Conservation (phyloP, 2,329 filamentous ascomycete species). For the Colletotrichum orbiculare region DNA sequence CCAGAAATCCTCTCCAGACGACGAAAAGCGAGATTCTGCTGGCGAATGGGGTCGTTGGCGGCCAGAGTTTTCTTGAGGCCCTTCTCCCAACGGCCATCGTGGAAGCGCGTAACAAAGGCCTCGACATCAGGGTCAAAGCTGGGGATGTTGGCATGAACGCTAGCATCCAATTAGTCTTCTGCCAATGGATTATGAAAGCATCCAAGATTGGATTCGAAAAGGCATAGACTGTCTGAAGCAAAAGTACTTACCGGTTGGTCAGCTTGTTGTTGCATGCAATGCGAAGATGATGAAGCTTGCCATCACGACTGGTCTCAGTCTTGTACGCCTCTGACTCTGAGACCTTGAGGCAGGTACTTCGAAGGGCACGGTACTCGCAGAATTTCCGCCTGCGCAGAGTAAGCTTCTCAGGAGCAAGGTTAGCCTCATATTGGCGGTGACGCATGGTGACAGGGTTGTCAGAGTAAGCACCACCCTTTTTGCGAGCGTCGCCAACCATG, state of each 20-base stretch:
- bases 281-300: conserved; percentile 9
- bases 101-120: conserved; percentile 8
- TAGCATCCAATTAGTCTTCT: conserved; percentile 1
- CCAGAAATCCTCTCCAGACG: no score
- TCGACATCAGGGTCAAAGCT: background rate
- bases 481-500: conserved; percentile 11
- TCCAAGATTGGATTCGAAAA: background rate
- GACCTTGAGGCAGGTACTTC: conserved; percentile 2
- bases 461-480: conserved; percentile 19
- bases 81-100: conserved; percentile 18
- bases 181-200: background rate
- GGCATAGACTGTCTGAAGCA: background rate
- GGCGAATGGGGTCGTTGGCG: background rate
- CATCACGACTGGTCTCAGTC: background rate
- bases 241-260: background rate
- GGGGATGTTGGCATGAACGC: background rate
- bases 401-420: background rate
- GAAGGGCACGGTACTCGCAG: conserved; percentile 21
- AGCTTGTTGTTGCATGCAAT: background rate
- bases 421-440: background rate
- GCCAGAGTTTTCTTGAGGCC: background rate
- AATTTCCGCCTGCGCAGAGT: background rate
- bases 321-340: conserved; percentile 3
- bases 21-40: no score
- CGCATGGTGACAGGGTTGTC: conserved; percentile 9